Percentiles rank a stretch among this genome's conserved stretches.
Conservation (phyloP, 768 basidiomycete species). For the Pleurotus tuber-regium region DNA sequence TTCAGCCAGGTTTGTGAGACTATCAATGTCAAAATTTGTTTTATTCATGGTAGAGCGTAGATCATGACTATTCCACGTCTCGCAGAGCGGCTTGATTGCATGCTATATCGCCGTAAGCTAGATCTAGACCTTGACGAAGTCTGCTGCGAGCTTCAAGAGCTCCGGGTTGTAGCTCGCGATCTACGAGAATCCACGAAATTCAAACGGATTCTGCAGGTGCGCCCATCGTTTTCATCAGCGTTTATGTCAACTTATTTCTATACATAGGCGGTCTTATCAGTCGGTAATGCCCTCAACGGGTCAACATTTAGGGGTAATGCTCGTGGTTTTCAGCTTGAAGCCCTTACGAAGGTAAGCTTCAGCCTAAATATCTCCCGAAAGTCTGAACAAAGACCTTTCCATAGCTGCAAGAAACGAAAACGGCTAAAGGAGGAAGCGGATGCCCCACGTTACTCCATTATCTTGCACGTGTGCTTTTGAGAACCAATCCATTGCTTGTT, state of each 20-base stretch:
- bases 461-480: slow-evolving; percentile 70
- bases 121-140: slow-evolving; percentile 84
- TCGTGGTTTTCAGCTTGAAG: slow-evolving; percentile 80
- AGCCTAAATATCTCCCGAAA: not conserved
- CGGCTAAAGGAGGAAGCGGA: slow-evolving; percentile 58
- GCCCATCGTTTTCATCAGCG: slow-evolving; percentile 10
- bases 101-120: slow-evolving; percentile 80
- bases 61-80: slow-evolving; percentile 79
- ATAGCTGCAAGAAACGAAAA: slow-evolving; percentile 83
- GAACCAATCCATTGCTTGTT: slow-evolving; percentile 61
- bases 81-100: slow-evolving; percentile 69
- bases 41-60: slow-evolving; percentile 35
- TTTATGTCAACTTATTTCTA: not conserved
- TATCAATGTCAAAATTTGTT: not conserved
- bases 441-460: slow-evolving; percentile 94
- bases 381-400: slow-evolving; percentile 2
- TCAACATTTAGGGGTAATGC: slow-evolving; percentile 84
- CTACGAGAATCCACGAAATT: slow-evolving; percentile 63
- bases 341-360: slow-evolving; percentile 67
- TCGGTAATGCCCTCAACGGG: slow-evolving; percentile 84
- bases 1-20: slow-evolving; percentile 60
- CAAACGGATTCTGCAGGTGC: slow-evolving; percentile 67
- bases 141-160: slow-evolving; percentile 72
- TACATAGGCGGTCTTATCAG: slow-evolving; percentile 59
- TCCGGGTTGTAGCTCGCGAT: slow-evolving; percentile 71